Percentiles rank a stretch among this genome's conserved stretches.
Evolutionary conservation across 768 basidiomycete genomes (phyloP).

Genomic region (Hemileccinum impolitum): DNA sequence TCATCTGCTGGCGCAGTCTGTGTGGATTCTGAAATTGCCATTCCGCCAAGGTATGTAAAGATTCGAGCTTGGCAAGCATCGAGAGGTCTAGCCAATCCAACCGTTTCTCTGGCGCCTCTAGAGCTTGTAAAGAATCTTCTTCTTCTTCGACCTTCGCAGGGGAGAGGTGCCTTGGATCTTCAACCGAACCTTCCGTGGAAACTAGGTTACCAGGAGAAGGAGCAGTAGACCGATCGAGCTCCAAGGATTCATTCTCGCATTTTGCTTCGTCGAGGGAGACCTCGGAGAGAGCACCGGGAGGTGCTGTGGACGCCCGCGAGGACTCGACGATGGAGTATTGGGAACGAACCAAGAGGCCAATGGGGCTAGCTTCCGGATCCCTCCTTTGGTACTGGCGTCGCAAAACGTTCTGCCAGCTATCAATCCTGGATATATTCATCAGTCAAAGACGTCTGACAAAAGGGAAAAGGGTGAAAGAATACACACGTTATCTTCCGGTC

Average conservation of each 20-base stretch:
- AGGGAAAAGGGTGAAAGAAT: slow-evolving; percentile 16
- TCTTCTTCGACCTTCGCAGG: slow-evolving; percentile 22
- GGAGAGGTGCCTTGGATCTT: background rate
- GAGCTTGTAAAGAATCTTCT: slow-evolving; percentile 13
- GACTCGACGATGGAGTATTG: slow-evolving; percentile 23
- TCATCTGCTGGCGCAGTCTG: slow-evolving; percentile 69
- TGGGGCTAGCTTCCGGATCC: slow-evolving; percentile 65
- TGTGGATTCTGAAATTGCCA: slow-evolving; percentile 86
- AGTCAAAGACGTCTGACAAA: slow-evolving; percentile 14
- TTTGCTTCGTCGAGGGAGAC: slow-evolving; percentile 6
- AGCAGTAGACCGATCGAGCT: slow-evolving; percentile 6
- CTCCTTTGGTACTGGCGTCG: slow-evolving; percentile 77
- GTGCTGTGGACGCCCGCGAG: slow-evolving; percentile 29
- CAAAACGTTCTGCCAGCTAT: slow-evolving; percentile 76
- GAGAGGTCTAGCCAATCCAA: slow-evolving; percentile 70
- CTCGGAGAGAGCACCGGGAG: slow-evolving; percentile 11
- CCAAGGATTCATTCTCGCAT: slow-evolving; percentile 12
- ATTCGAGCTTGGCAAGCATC: slow-evolving; percentile 70
- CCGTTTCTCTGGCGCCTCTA: slow-evolving; percentile 37
- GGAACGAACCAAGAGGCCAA: slow-evolving; percentile 48
- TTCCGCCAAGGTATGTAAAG: slow-evolving; percentile 68
- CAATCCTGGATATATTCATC: slow-evolving; percentile 42
- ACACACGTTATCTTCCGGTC: slow-evolving; percentile 78
- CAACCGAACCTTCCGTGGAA: background rate
- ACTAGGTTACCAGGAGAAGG: slow-evolving; percentile 5